These are phyloP conservation scores for Triticum turgidum DNA, from an alignment of 176 grass and related monocot species.

Conservation along the genomic window DNA sequence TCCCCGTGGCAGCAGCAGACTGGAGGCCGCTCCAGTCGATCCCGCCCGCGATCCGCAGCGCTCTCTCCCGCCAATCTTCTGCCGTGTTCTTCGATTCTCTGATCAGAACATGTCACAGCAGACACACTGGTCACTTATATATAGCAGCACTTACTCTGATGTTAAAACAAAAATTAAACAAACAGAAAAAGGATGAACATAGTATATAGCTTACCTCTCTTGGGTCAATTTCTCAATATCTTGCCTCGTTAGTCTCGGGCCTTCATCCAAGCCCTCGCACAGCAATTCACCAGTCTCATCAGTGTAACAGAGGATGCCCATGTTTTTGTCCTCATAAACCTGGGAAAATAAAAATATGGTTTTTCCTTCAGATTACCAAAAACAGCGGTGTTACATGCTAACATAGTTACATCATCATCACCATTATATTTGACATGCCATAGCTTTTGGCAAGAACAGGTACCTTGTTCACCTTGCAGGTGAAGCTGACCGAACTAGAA, in stretches of 20 bases:
- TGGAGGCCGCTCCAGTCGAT: slow-evolving; percentile 25
- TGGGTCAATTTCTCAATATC: slow-evolving; percentile 36
- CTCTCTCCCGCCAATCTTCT: slow-evolving; percentile 20
- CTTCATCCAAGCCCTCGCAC: slow-evolving; percentile 61
- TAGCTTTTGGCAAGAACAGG: neutral
- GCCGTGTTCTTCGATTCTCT: neutral
- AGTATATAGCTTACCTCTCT: slow-evolving; percentile 38
- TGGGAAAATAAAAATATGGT: neutral
- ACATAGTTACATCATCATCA: neutral
- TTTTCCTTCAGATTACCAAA: slow-evolving; percentile 16
- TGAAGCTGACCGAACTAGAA: slow-evolving; percentile 14
- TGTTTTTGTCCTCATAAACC: slow-evolving; percentile 57
- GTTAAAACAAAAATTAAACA: neutral
- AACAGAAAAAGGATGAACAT: neutral
- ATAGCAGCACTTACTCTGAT: neutral
- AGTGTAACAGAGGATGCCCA: slow-evolving; percentile 51
- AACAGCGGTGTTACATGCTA: neutral
- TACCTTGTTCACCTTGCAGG: slow-evolving; percentile 34
- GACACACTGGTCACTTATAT: neutral
- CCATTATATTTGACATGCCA: neutral
- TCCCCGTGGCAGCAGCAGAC: slow-evolving; percentile 20
- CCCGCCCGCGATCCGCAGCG: neutral
- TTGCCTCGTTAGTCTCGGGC: slow-evolving; percentile 39
- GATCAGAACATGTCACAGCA: neutral
- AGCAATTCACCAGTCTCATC: slow-evolving; percentile 49